Percentiles rank a stretch among this genome's conserved stretches.
These are phyloP conservation scores for Verticillium tricorpus DNA, from an alignment of 2,329 filamentous ascomycete species.

Conservation along the genomic window DNA sequence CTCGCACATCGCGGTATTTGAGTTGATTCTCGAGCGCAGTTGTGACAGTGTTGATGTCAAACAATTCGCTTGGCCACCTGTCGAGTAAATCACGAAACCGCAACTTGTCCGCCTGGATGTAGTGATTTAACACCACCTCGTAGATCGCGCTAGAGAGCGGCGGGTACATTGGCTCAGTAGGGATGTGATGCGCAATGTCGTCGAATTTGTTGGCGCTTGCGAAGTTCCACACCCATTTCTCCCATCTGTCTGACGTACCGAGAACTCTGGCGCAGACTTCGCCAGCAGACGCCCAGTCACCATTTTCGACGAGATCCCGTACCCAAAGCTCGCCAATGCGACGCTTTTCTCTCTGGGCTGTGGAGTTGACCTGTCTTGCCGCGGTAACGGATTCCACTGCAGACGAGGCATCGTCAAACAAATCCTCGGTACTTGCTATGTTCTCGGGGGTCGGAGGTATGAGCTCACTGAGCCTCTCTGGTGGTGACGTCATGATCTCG, in stretches of 20 bases:
- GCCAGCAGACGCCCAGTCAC: constrained; percentile 75
- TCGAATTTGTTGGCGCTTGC: constrained; percentile 81
- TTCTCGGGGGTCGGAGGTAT: constrained; percentile 36
- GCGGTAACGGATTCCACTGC: constrained; percentile 52
- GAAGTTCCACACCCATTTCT: constrained; percentile 94
- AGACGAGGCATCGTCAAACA: constrained; percentile 69
- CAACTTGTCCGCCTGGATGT: constrained; percentile 72
- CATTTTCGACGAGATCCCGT: constrained; percentile 70
- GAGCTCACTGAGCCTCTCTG: constrained; percentile 34
- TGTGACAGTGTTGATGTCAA: constrained; percentile 72
- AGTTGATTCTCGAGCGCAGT: constrained; percentile 79
- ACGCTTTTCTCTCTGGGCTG: constrained; percentile 78
- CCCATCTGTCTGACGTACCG: constrained; percentile 76
- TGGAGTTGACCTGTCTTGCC: constrained; percentile 9
- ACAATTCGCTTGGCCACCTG: constrained; percentile 78
- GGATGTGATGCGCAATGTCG: constrained; percentile 82
- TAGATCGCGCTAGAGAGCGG: constrained; percentile 79
- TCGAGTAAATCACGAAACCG: constrained; percentile 77
- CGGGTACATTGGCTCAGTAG: constrained; percentile 69
- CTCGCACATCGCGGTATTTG: constrained; percentile 66
- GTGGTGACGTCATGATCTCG: constrained; percentile 52
- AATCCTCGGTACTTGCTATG: constrained; percentile 48
- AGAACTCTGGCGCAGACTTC: constrained; percentile 79
- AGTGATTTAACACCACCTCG: constrained; percentile 84
- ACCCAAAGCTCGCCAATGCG: constrained; percentile 93